These are phyloP conservation scores for Chytriomyces sp. DNA, from an alignment of 192 early-diverging fungal species.

Conservation along the genomic window DNA sequence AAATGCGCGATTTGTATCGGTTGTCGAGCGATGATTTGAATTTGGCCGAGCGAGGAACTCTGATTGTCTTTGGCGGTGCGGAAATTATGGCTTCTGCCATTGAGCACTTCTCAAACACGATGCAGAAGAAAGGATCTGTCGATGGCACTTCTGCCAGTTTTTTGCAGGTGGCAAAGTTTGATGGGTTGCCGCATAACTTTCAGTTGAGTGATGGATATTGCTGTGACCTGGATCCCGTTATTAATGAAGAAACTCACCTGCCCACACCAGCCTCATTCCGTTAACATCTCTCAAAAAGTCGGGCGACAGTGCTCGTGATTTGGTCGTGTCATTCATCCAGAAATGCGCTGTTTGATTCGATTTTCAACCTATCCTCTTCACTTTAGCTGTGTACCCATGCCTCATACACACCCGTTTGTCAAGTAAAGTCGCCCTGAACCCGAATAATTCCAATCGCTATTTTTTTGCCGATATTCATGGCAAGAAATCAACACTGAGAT, in stretches of 20 bases:
- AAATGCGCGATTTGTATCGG: not conserved
- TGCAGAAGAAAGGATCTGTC: not conserved
- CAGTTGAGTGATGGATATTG: not conserved
- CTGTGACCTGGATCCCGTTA: not conserved
- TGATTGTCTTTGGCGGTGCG: not conserved
- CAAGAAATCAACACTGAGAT: no score
- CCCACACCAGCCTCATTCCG: not conserved
- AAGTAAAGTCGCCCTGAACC: no score
- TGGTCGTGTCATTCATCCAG: not conserved
- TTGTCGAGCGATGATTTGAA: not conserved
- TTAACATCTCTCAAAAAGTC: not conserved
- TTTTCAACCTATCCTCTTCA: not conserved
- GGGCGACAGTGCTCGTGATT: not conserved
- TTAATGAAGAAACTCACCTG: not conserved
- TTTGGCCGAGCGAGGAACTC: not conserved
- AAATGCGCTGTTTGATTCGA: not conserved
- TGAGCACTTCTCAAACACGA: not conserved
- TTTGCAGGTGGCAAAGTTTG: not conserved
- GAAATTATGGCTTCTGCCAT: not conserved
- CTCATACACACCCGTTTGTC: no score
- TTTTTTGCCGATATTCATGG: no score
- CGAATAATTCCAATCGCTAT: no score
- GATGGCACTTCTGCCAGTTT: not conserved
- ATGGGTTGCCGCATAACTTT: slow-evolving; percentile 1
- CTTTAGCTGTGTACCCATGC: no score